Evolutionary conservation across 1,284 basidiomycete species (phyloP), one percentile per base, ranked within the genome.

Genomic region (Irpex rosettiformis): DNA sequence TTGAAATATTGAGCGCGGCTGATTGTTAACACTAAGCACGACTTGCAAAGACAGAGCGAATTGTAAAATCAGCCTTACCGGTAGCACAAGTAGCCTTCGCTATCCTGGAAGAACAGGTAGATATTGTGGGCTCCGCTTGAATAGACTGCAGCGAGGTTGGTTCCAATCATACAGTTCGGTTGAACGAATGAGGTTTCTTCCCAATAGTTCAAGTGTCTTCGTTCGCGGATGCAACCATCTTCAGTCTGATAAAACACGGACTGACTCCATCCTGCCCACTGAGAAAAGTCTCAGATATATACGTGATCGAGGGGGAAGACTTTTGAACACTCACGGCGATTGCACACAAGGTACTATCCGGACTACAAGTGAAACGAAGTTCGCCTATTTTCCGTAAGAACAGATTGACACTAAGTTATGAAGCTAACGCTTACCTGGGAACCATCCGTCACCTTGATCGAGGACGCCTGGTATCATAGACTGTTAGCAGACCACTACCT

Each of bases 111-210:
- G 53, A 58, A 55, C 22, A 58, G 43, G 25, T 49, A 25, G 29
- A 58, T 47, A 4, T 29, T 45, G 24, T n/a, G 16, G 5, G 29
- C 57, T 13, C 28, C 45, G 16, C 5, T 4, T 16, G 52, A 48
- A 45, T 49, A 42, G n/a, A 58, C 57, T 6, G 48, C 57, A 21
- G 57, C 57, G 18, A 58, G 54, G 57, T 58, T 58, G 2, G 57
- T 58, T 43, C 57, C 57, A 7, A 47, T 33, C 29, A 51, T 16
- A 11, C 43, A 29, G 52, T 51, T 28, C 29, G 51, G 42, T 29
- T 58, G 43, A 1, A 51, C 43, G 52, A 51, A 58, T 28, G 43
- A 25, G 4, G 57, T 58, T 18, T 48, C 22, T 27, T 40, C 30
- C 57, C 57, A 58, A 5, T 22, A 18, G 52, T 53, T 25, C 21